A percentile compares a stretch with the other conserved stretches of the same genome.
Conservation (phyloP, 306 rosid genomes). For the Fagus sylvatica region DNA sequence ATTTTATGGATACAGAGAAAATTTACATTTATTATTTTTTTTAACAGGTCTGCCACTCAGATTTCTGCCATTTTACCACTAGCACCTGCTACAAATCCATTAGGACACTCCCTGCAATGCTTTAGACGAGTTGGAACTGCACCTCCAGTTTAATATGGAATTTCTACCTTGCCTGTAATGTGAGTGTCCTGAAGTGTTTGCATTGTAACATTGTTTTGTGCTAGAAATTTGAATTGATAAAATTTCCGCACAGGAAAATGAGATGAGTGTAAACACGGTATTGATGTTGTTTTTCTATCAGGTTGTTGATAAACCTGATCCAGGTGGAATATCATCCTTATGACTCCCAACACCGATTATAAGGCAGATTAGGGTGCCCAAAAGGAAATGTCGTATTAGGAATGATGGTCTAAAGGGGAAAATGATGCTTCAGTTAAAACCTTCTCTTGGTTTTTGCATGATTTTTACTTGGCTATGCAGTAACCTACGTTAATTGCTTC, state of each 20-base stretch:
- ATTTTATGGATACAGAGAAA: no score
- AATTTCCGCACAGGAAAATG: constrained; percentile 3
- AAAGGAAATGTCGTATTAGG: constrained; percentile 75
- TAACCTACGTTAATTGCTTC: neutral
- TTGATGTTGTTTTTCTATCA: constrained; percentile 24
- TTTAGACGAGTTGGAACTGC: constrained; percentile 79
- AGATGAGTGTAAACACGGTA: constrained; percentile 8
- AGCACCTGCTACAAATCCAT: constrained; percentile 69
- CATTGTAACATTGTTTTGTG: neutral
- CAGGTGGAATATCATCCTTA: constrained; percentile 72
- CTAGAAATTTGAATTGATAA: neutral
- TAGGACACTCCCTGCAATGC: constrained; percentile 96
- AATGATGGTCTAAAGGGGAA: constrained; percentile 72
- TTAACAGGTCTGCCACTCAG: constrained; percentile 61
- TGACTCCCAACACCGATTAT: constrained; percentile 95
- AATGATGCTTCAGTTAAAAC: constrained; percentile 17
- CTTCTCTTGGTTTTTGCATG: constrained; percentile 5
- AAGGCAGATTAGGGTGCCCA: constrained; percentile 65
- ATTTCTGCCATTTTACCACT: constrained; percentile 52
- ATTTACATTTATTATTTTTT: neutral
- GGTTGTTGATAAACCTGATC: constrained; percentile 79
- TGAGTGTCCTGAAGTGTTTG: constrained; percentile 17
- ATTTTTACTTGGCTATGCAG: neutral
- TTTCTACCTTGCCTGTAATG: constrained; percentile 94
- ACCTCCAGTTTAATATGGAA: constrained; percentile 92